Conservation (phyloP, 192 early-diverging fungal species). For the Coemansia sp. region DNA sequence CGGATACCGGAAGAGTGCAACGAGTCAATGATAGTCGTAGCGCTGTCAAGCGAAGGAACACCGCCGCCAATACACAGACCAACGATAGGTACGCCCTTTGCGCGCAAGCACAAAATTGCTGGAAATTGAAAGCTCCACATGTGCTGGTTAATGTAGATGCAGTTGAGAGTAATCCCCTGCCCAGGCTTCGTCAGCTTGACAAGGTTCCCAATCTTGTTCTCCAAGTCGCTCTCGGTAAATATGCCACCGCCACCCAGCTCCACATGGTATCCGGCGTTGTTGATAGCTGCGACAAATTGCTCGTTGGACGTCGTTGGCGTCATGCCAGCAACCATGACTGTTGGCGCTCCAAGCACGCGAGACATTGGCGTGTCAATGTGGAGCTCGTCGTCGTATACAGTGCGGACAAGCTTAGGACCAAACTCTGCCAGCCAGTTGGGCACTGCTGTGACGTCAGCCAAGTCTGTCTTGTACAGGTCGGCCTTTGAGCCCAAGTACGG, state of each 20-base stretch:
- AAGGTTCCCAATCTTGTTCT: constrained; percentile 69
- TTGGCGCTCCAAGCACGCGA: constrained; percentile 78
- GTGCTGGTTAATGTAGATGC: constrained; percentile 83
- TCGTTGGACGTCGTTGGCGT: constrained; percentile 81
- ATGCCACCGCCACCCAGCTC: constrained; percentile 93
- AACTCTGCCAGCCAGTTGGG: constrained; percentile 84
- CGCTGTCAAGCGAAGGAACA: constrained; percentile 82
- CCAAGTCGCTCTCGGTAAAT: constrained; percentile 69
- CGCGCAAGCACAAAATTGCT: constrained; percentile 70
- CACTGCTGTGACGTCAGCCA: constrained; percentile 64
- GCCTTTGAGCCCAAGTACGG: constrained; percentile 68
- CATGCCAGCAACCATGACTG: constrained; percentile 95
- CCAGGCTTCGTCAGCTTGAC: constrained; percentile 70
- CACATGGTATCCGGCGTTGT: constrained; percentile 86
- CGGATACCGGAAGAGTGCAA: constrained; percentile 75
- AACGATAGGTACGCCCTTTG: constrained; percentile 83
- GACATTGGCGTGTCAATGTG: constrained; percentile 88
- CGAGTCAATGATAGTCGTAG: constrained; percentile 74
- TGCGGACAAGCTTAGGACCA: constrained; percentile 76
- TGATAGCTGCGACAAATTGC: constrained; percentile 76
- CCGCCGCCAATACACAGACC: constrained; percentile 91
- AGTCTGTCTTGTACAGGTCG: constrained; percentile 67
- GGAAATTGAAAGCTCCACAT: constrained; percentile 88
- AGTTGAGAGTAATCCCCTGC: constrained; percentile 88
- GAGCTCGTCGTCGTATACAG: constrained; percentile 54